These are phyloP conservation scores for Diplotaxis tenuifolia DNA, from an alignment of 345 rosid genomes.

Conservation along the genomic window DNA sequence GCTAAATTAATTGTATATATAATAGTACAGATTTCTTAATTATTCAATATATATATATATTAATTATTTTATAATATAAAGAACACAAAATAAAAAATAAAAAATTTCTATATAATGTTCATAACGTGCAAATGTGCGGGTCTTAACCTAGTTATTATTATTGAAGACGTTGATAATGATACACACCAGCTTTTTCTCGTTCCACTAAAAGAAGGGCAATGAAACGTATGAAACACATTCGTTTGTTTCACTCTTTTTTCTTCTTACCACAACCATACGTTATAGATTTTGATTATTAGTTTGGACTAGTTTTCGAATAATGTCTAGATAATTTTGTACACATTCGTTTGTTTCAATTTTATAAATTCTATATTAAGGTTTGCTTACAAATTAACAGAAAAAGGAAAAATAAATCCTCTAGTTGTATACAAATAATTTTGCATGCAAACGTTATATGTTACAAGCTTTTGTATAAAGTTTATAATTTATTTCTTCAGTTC, in stretches of 20 bases:
- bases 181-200: slow-evolving; percentile 45
- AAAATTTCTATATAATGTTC: no score
- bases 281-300: slow-evolving; percentile 18
- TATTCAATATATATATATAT: no score
- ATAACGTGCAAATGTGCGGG: no score
- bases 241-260: slow-evolving; percentile 24
- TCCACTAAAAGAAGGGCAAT: slow-evolving; percentile 36
- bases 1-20: no score
- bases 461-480: not conserved
- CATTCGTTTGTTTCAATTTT: slow-evolving; percentile 1
- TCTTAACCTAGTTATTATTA: no score
- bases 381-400: not conserved
- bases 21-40: no score
- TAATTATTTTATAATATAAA: no score
- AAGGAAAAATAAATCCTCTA: not conserved
- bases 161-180: slow-evolving; percentile 47
- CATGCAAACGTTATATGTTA: not conserved
- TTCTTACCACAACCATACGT: slow-evolving; percentile 37
- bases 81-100: no score
- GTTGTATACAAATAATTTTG: no score
- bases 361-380: not conserved
- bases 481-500: not conserved
- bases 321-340: slow-evolving; percentile 22
- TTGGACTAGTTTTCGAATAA: slow-evolving; percentile 20
- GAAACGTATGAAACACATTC: no score